A percentile compares a stretch with the other conserved stretches of the same genome.
phyloP scores from a whole-genome alignment of 75 land plant genomes.

The Cunninghamia lanceolata region DNA sequence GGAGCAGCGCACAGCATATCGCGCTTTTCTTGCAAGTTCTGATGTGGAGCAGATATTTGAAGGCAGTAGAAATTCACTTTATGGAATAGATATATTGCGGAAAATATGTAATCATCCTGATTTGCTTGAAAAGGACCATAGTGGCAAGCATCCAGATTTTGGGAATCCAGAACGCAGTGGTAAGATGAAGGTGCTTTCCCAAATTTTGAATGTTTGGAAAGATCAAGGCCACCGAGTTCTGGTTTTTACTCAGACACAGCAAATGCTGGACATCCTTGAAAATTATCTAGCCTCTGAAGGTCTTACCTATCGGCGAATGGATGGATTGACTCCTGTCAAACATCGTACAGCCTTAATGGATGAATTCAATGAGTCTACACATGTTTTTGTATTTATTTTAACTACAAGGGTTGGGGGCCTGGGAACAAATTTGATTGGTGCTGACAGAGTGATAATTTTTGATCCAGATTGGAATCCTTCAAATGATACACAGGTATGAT shows the following conservation, averaged over 20 bases:
- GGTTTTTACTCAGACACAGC: conserved; percentile 93
- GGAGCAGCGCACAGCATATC: conserved; percentile 77
- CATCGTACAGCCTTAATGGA: conserved; percentile 89
- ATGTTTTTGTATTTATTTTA: conserved; percentile 85
- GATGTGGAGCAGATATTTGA: conserved; percentile 95
- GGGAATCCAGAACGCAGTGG: conserved; percentile 95
- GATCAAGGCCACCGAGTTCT: conserved; percentile 93
- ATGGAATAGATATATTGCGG: conserved; percentile 93
- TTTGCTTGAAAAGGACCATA: conserved; percentile 86
- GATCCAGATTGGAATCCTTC: conserved; percentile 99
- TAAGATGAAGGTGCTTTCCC: conserved; percentile 80
- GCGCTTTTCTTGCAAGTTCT: conserved; percentile 94
- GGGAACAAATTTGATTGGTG: conserved; percentile 93
- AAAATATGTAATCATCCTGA: conserved; percentile 99
- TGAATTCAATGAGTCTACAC: conserved; percentile 83
- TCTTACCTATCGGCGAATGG: conserved; percentile 90
- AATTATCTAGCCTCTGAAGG: conserved; percentile 45
- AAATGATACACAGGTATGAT: conserved; percentile 92
- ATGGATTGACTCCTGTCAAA: conserved; percentile 86
- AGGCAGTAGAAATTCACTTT: conserved; percentile 87
- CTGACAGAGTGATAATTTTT: conserved; percentile 87
- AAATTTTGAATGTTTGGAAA: conserved; percentile 87
- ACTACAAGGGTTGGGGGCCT: conserved; percentile 97
- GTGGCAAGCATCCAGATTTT: conserved; percentile 74
- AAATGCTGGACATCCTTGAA: conserved; percentile 96